Percentiles rank a stretch among this genome's conserved stretches.
phyloP scores from a whole-genome alignment of 2,329 filamentous ascomycete genomes.

The Xylaria sp. region DNA sequence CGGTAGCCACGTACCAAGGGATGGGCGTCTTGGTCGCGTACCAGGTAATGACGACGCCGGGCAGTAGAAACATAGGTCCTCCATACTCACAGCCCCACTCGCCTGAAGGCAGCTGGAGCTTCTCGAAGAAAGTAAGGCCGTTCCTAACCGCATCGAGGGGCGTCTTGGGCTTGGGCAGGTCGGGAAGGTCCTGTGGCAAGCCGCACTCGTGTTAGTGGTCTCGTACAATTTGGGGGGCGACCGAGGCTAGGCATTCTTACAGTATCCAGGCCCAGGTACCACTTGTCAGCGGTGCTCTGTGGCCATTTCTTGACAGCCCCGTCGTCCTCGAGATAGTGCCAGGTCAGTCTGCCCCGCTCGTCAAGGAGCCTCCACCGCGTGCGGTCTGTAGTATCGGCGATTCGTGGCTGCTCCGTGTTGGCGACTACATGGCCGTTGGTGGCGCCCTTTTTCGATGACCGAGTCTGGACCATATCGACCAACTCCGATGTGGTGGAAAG shows the following conservation, averaged over 20 bases:
- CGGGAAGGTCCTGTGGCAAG: constrained; percentile 72
- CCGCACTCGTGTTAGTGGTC: constrained; percentile 27
- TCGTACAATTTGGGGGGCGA: not conserved
- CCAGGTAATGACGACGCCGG: constrained; percentile 85
- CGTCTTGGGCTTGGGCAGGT: constrained; percentile 75
- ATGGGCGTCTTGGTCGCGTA: constrained; percentile 91
- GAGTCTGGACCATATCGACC: constrained; percentile 36
- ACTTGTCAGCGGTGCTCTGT: constrained; percentile 89
- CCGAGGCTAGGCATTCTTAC: constrained; percentile 59
- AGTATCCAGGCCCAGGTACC: constrained; percentile 81
- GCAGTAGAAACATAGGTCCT: constrained; percentile 94
- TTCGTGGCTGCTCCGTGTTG: constrained; percentile 57
- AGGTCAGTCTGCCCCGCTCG: constrained; percentile 87
- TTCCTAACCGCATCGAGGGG: constrained; percentile 84
- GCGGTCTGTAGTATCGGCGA: constrained; percentile 76
- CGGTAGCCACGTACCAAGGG: constrained; percentile 79
- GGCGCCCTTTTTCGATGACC: constrained; percentile 55
- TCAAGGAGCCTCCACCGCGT: constrained; percentile 86
- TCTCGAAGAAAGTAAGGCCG: constrained; percentile 86
- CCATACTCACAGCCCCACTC: constrained; percentile 99
- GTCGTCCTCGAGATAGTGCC: constrained; percentile 87
- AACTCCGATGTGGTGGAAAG: not conserved
- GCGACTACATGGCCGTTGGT: constrained; percentile 53
- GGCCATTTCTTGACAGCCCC: constrained; percentile 81
- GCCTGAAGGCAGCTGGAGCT: constrained; percentile 86